Evolutionary conservation across 1,284 basidiomycete species (phyloP), one percentile per base, ranked within the genome.

Genomic region (Apiotrichum domesticum): DNA sequence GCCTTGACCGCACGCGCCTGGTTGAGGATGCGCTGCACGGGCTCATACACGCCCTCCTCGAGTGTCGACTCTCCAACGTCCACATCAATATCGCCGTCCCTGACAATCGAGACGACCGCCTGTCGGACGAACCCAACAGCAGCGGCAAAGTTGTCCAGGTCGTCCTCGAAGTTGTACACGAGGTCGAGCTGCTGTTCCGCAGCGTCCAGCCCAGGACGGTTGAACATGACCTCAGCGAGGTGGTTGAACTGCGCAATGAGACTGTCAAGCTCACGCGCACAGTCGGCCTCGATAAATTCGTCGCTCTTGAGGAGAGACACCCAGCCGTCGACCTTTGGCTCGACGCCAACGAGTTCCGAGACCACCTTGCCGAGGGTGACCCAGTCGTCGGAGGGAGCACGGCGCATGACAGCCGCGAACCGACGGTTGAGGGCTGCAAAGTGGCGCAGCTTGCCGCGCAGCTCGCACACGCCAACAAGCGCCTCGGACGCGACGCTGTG

Each of bases 231-330:
- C 66, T 91, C 90, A 0, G 87, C 84, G 7, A 96, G 81, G 72
- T 96, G 92, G 60, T 93, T 89, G 65, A 94, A 91, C 69, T 95
- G 90, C 0, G 87, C 85, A 60, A 92, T 84, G 71, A 95, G 85
- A 76, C 91, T 93, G 65, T 57, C 58, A 47, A 97, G 82, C 68
- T 97, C 94, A 63, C 82, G 85, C 13, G 88, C 90, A 74, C 93
- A 97, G 65, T 96, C 92, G 75, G 86, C 83, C 75, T 95, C 94
- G 45, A 87, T 83, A 78, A 98, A 91, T 73, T 92, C 92, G 64
- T 97, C 91, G 45, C 85, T 81, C 47, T 88, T 82, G 11, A 96
- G 79, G 35, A 87, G 80, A 52, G 88, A 87, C 57, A 98, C 84
- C 73, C 95, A 95, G 75, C 87, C 85, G 68, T 98, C 93, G 53